Percentiles rank a stretch among this genome's conserved stretches.
Evolutionary conservation across 2,329 filamentous ascomycete genomes (phyloP).

Genomic region (Cladosporium sp.): DNA sequence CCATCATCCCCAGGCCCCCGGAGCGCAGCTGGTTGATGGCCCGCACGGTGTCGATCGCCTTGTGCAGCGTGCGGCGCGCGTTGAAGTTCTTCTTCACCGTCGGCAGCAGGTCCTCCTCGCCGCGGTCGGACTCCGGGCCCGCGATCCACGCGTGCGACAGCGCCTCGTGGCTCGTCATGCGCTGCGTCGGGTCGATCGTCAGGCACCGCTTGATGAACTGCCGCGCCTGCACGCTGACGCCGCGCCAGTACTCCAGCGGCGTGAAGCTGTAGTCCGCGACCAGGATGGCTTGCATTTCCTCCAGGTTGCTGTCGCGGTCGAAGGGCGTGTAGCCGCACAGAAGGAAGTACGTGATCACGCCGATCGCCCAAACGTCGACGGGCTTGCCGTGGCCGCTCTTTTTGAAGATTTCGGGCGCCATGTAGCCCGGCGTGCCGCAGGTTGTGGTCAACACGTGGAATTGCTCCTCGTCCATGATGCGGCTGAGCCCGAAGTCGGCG

Average conservation of each 20-base stretch:
- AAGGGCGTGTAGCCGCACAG: conserved; percentile 98
- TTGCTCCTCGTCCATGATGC: conserved; percentile 98
- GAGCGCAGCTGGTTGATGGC: conserved; percentile 63
- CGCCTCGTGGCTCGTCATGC: conserved; percentile 84
- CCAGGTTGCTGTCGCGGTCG: conserved; percentile 92
- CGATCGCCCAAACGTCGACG: conserved; percentile 96
- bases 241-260: conserved; percentile 92
- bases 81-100: conserved; percentile 68
- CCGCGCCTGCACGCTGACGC: conserved; percentile 74
- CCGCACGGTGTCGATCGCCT: conserved; percentile 61
- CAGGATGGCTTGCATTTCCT: conserved; percentile 99
- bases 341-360: conserved; percentile 97
- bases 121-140: conserved; percentile 45
- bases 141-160: conserved; percentile 61
- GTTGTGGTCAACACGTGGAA: conserved; percentile 97
- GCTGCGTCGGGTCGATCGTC: conserved; percentile 77
- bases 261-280: conserved; percentile 95
- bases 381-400: conserved; percentile 97
- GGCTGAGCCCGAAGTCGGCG: conserved; percentile 89
- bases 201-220: conserved; percentile 90
- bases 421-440: conserved; percentile 95
- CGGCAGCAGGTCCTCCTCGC: conserved; percentile 52
- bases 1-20: conserved; percentile 51
- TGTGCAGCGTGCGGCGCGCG: conserved; percentile 57
- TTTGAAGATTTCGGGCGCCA: conserved; percentile 99